phyloP scores from a whole-genome alignment of 1,284 basidiomycete genomes.

The Malassezia pachydermatis region DNA sequence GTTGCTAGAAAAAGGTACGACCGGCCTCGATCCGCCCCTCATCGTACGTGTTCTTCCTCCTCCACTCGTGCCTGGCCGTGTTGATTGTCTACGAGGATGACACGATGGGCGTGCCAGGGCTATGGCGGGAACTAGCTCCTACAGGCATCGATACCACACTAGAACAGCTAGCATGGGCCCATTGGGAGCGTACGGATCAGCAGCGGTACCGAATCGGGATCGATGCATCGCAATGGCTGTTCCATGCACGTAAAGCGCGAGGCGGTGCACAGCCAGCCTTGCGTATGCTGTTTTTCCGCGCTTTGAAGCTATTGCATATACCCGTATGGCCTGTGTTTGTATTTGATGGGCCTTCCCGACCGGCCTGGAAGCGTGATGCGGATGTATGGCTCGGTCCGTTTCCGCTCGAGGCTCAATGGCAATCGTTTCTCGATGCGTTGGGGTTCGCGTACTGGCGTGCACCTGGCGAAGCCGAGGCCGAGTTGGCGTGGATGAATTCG shows the following conservation, averaged over 20 bases:
- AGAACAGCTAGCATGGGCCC: slow-evolving; percentile 18
- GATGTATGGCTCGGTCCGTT: neutral
- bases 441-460: slow-evolving; percentile 64
- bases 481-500: slow-evolving; percentile 73
- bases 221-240: slow-evolving; percentile 50
- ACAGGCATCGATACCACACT: slow-evolving; percentile 25
- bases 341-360: slow-evolving; percentile 80
- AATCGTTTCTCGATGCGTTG: slow-evolving; percentile 68
- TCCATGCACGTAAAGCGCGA: slow-evolving; percentile 49
- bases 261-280: slow-evolving; percentile 52
- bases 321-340: slow-evolving; percentile 83
- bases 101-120: slow-evolving; percentile 35
- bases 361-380: slow-evolving; percentile 64
- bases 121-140: slow-evolving; percentile 32
- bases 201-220: slow-evolving; percentile 30
- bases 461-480: slow-evolving; percentile 90
- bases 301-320: slow-evolving; percentile 60
- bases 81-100: neutral
- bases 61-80: too few species aligned
- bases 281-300: slow-evolving; percentile 52
- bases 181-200: slow-evolving; percentile 19
- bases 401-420: slow-evolving; percentile 22
- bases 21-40: too few species aligned
- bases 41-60: too few species aligned
- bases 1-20: neutral